Base-by-base conservation (phyloP, 2,329 filamentous ascomycete species). In the Venturia effusa region DNA sequence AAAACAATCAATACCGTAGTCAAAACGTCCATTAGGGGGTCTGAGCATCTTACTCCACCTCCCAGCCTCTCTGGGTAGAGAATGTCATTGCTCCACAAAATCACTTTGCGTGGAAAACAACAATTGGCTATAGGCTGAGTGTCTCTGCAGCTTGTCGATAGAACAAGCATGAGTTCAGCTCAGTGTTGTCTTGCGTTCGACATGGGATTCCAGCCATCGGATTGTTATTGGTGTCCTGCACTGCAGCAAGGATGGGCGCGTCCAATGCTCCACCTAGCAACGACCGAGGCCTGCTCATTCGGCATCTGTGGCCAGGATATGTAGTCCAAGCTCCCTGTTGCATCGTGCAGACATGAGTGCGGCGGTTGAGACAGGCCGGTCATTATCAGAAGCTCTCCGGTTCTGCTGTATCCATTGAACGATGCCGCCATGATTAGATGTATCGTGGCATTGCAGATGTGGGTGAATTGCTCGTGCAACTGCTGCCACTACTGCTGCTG, bases 1-100 rank as follows among this genome's bases (percentile, higher is more conserved):
- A 57, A 8, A 57, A 57, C 51, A 34, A 51, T 51, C 22, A 51
- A 51, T 24, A 51, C 45, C 19, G 43, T 45, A 13, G 22, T 34
- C 51, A 34, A 51, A 51, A 57, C 51, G 51, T 34, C 51, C 51
- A 57, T 34, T 57, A 57, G 51, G 30, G 51, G 51, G 51, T 57
- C 51, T 34, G 51, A 57, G 51, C 51, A n/a, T 27, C n/a, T 57
- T 57, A 34, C 51, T 57, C 51, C 51, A 57, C 51, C 51, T 34
- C 51, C 51, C 51, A 57, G 51, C 51, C 51, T 6, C 30, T n/a
- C 34, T 57, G 51, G 51, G 34, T 34, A 34, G 30, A 19, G 7
- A 19, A 57, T 8, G 51, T 57, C 51, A 57, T 57, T n/a, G 51
- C 27, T 57, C 51, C 51, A 57, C 51, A 57, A n/a, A n/a, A 3